Base-by-base conservation (phyloP, 2,329 filamentous ascomycete species). In the Pseudopithomyces maydicus region DNA sequence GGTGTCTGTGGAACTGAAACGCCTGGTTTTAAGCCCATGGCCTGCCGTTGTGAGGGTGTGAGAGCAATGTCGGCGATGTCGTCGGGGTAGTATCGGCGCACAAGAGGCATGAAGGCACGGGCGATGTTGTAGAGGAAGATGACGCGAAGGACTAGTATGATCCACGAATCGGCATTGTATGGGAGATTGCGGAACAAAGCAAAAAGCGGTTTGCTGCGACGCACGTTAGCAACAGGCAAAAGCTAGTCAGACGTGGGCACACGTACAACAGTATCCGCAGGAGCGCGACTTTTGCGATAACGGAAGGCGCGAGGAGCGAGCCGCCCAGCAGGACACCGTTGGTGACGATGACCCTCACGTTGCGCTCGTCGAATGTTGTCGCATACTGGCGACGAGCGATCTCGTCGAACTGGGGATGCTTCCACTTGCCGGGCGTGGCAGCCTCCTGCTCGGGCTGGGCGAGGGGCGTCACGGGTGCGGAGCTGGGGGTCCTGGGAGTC, bases 41-140 rank as follows among this genome's bases (percentile, higher is more conserved):
- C 84, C 62, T 88, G 84, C 59, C 94, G 90, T 80, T 98, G 95
- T 12, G 88, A 87, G n/a, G 91, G 88, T 0, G 94, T 97, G 64
- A 99, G 84, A 59, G 94, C 88, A 49, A 99, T 96, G 74, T 99
- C 95, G 75, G 88, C 82, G 61, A 97, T 84, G 61, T 92, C 85
- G 75, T 98, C 95, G 65, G 71, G 70, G 54, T 67, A 68, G 66
- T 72, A 73, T 42, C 84, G 82, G 61, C 88, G 85, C 68, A 92
- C 77, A 12, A 97, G 83, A 2, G 94, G 95, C 44, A 87, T 80
- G 55, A 91, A 79, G 36, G 92, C 90, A 53, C 88, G 68, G 60
- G 80, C 72, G 52, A 96, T 90, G 76, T 96, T 96, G 57, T 67
- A 41, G 51, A 75, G 55, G 61, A 81, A 72, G 68, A 89, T 75